Conservation (phyloP, 129 eudicot genomes). For the Escallonia herrerae region DNA sequence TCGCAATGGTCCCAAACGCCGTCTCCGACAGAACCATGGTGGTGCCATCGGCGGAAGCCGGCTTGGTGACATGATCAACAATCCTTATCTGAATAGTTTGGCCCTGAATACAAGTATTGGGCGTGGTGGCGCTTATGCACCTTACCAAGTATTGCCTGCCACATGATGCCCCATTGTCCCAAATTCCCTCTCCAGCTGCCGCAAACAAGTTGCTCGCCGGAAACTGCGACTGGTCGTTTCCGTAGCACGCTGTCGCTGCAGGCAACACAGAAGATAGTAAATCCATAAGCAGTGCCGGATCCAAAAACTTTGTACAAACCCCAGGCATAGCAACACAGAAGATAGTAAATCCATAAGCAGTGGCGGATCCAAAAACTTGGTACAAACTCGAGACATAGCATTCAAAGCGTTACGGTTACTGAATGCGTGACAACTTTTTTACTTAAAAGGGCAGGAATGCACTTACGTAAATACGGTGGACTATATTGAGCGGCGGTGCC, state of each 20-base stretch:
- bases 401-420: neutral
- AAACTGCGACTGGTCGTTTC: conserved; percentile 47
- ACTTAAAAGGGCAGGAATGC: neutral
- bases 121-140: conserved; percentile 44
- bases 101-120: conserved; percentile 25
- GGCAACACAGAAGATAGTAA: neutral
- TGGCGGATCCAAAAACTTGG: too few relatives aligned
- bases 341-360: too few relatives aligned
- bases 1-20: conserved; percentile 39
- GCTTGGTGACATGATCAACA: conserved; percentile 30
- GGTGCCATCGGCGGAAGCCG: conserved; percentile 20
- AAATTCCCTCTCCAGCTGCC: conserved; percentile 65
- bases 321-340: too few relatives aligned
- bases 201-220: conserved; percentile 62
- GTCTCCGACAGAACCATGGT: conserved; percentile 51
- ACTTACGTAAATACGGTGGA: conserved; percentile 59
- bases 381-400: neutral
- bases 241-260: conserved; percentile 54
- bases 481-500: conserved; percentile 47
- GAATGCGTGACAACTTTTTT: neutral
- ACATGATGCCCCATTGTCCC: conserved; percentile 79
- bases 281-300: too few relatives aligned
- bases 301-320: neutral
- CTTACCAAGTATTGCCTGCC: conserved; percentile 63
- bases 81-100: conserved; percentile 45